Evolutionary conservation across 169 alveolate species (phyloP), one percentile per base, ranked within the genome.

Genomic region (Cardiosporidium cionae): DNA sequence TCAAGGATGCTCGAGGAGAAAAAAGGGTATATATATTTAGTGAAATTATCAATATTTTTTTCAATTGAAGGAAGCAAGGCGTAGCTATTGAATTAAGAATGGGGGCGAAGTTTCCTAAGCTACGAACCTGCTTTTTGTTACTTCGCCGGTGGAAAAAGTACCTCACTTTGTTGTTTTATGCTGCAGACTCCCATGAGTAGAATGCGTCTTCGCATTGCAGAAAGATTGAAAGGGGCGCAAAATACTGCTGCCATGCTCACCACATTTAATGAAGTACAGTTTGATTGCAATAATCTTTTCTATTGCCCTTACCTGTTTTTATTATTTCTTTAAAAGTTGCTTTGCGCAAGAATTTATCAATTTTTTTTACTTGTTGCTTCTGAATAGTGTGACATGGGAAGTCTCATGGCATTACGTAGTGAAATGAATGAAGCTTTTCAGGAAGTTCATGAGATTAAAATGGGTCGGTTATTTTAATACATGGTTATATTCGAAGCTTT

Each of bases 201-300:
- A 65, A 93, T 93, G 96, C 85, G 98, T 54, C 84, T 82, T 78
- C 79, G 94, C 32, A 93, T 93, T 35, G 94, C 96, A 0, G 93
- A 89, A 76, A 85, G 97, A n/a, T 90, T 93, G 6, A 93, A 93
- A 86, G 93, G 84, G 32, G 92, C 98, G 2, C 96, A 93, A 82
- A 91, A 91, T 81, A 89, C 93, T 23, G 90, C 88, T 28, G 98
- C 93, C 16, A 87, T 93, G 94, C 82, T 93, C 75, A 91, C 97
- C 70, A 93, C 98, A 7, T 93, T 93, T 81, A 88, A 92, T 68
- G 97, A 93, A 65, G 78, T 76, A 25, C 77, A 74, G 29, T 66
- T 70, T 53, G 22, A 5, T 16, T 16, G n/a, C 44, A 9, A n/a
- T 9, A 16, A 63, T 9, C 54, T 9, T 16, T 16, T 9, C 54